Base-by-base conservation (phyloP, 2,329 filamentous ascomycete genomes). In the Diplodia mutila region DNA sequence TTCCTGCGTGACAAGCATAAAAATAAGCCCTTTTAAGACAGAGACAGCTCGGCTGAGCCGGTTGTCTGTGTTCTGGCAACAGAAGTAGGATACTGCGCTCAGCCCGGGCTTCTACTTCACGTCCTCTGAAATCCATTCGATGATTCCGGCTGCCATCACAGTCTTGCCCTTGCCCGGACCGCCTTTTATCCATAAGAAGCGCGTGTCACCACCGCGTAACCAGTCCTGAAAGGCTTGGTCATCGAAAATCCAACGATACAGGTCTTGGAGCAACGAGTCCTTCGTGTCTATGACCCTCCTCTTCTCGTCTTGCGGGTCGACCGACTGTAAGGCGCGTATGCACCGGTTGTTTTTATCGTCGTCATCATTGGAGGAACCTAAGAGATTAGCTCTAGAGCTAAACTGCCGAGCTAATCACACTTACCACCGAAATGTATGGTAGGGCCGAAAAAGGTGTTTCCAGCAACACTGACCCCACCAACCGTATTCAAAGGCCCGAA, bases 141-240 rank as follows among this genome's bases (percentile, higher is more conserved):
- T 72, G 2, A 77, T 68, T 54, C 69, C 76, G 27, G 74, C 70
- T 3, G 75, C 73, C 29, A 77, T 49, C 75, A 76, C 76, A 4
- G 74, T 77, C 67, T 77, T 77, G 32, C 76, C 76, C 54, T 75
- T 77, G 8, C 75, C 73, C 32, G 65, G 80, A 83, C 69, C 75
- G 8, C 74, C 78, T 61, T 74, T 74, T 32, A 81, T 76, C 79
- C 79, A 81, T n/a, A 81, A 73, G 8, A 79, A 61, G 32, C 69
- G 71, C 27, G 64, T 69, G 16, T 76, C 27, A 6, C 27, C 68
- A 21, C 67, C 68, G 67, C 74, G 57, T 11, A 63, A 68, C 74
- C 74, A 77, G 63, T 66, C 67, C 57, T 69, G 57, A 55, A 74
- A 77, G 52, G 67, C 64, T 14, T 39, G n/a, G 54, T 75, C 70